Base-by-base conservation (phyloP, 371 early-diverging fungal species). In the Mucor plumbeus region DNA sequence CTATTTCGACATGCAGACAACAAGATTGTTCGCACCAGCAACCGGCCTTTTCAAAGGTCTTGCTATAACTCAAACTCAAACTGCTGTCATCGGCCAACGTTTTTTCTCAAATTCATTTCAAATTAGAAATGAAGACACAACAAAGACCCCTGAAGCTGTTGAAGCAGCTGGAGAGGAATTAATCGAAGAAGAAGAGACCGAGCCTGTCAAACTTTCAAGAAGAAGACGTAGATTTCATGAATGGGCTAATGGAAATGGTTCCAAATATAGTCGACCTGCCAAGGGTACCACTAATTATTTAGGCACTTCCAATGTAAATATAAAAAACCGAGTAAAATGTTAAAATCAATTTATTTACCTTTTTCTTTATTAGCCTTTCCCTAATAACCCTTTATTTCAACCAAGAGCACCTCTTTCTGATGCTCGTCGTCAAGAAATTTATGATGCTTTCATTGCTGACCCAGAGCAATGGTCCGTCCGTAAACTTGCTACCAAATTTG, bases 321-420 rank as follows among this genome's bases (percentile, higher is more conserved):
- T 19, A 50, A 2, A 44, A n/a, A 44, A 44, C n/a, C n/a, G 0
- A 44, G 8, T n/a, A 15, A 17, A 17, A 5, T 55, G 56, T 44
- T 33, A 59, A 15, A 35, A 21, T 41, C 17, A 9, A 31, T 13
- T 17, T 11, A 39, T 26, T 26, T 26, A 26, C 26, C 26, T 26
- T 26, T 26, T 39, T 55, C n/a, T 40, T 57, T 54, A 35, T 65
- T 78, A 91, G 83, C 96, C 96, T 21, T 96, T 96, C 81, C 96
- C 96, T 7, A 87, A 93, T 84, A 96, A 96, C 70, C 95, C 94
- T 38, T 75, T 83, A 61, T 96, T 95, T 83, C 85, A 84, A 64
- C 94, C 95, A 19, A 79, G 83, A 71, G 81, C 93, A 38, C 98
- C 98, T 34, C 75, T 96, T 39, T 74, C 89, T 19, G 91, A 96